These are phyloP conservation scores for Theileria parva DNA, from an alignment of 169 alveolate genomes.

Conservation along the genomic window DNA sequence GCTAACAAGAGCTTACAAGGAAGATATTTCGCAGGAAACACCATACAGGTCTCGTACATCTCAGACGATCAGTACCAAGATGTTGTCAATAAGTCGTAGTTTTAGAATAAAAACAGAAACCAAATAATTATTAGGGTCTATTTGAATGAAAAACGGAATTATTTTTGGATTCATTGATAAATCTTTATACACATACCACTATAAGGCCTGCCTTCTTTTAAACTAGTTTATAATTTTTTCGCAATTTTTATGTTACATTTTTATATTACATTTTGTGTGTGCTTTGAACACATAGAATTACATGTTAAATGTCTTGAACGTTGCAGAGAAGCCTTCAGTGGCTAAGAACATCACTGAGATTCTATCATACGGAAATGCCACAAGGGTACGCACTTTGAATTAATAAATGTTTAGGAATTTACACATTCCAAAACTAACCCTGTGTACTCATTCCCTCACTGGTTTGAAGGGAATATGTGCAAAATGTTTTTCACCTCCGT, in stretches of 20 bases:
- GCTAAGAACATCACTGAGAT: slow-evolving; percentile 94
- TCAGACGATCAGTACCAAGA: slow-evolving; percentile 70
- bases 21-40: slow-evolving; percentile 84
- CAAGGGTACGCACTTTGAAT: slow-evolving; percentile 31
- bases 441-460: slow-evolving; percentile 67
- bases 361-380: slow-evolving; percentile 71
- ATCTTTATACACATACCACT: neutral
- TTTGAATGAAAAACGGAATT: neutral
- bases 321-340: slow-evolving; percentile 99
- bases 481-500: slow-evolving; percentile 90
- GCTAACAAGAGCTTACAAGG: slow-evolving; percentile 78
- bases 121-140: neutral
- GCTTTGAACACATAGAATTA: neutral
- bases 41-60: slow-evolving; percentile 73
- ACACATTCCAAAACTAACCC: slow-evolving; percentile 70
- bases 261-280: too few species aligned
- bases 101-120: neutral
- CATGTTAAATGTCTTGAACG: slow-evolving; percentile 71
- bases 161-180: neutral
- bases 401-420: slow-evolving; percentile 38
- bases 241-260: too few species aligned
- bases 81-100: neutral
- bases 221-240: neutral
- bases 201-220: neutral
- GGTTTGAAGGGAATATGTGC: slow-evolving; percentile 67